These are phyloP conservation scores for Coemansia sp. DNA, from an alignment of 192 early-diverging fungal species.

Conservation along the genomic window DNA sequence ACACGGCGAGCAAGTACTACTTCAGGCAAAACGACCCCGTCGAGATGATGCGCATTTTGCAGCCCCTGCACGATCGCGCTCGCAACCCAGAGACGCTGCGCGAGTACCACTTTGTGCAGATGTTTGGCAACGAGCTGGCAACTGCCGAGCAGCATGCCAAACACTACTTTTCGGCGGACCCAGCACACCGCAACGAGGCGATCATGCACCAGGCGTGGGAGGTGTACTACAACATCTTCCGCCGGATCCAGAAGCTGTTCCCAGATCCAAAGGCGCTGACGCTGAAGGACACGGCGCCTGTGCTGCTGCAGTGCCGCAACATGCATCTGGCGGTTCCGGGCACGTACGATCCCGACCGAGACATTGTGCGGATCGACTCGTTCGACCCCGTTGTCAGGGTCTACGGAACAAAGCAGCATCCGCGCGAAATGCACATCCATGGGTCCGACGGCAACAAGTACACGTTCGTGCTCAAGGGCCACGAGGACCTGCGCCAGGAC, in stretches of 20 bases:
- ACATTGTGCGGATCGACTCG: slow-evolving; percentile 81
- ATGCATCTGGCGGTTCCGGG: slow-evolving; percentile 90
- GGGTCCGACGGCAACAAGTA: slow-evolving; percentile 90
- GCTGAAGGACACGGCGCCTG: slow-evolving; percentile 88
- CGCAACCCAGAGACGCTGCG: slow-evolving; percentile 81
- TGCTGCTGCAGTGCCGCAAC: slow-evolving; percentile 76
- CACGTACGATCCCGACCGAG: slow-evolving; percentile 77
- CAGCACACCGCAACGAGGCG: slow-evolving; percentile 70
- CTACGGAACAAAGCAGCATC: slow-evolving; percentile 89
- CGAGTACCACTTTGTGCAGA: slow-evolving; percentile 92
- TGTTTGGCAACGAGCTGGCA: slow-evolving; percentile 84
- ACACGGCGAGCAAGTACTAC: slow-evolving; percentile 80
- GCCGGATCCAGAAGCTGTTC: slow-evolving; percentile 72
- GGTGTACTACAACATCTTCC: slow-evolving; percentile 77
- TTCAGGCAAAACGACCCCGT: slow-evolving; percentile 74
- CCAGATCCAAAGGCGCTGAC: slow-evolving; percentile 71
- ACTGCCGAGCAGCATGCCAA: slow-evolving; percentile 87
- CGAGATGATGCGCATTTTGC: slow-evolving; percentile 85
- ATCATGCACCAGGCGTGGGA: slow-evolving; percentile 94
- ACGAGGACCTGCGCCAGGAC: slow-evolving; percentile 97
- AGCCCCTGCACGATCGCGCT: slow-evolving; percentile 78
- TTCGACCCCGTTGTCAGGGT: slow-evolving; percentile 82
- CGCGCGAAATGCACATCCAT: slow-evolving; percentile 76
- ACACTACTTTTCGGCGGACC: slow-evolving; percentile 57
- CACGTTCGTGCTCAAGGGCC: slow-evolving; percentile 90